Conservation (phyloP, 108 stramenopile species). For the Licmophora abbreviata region DNA sequence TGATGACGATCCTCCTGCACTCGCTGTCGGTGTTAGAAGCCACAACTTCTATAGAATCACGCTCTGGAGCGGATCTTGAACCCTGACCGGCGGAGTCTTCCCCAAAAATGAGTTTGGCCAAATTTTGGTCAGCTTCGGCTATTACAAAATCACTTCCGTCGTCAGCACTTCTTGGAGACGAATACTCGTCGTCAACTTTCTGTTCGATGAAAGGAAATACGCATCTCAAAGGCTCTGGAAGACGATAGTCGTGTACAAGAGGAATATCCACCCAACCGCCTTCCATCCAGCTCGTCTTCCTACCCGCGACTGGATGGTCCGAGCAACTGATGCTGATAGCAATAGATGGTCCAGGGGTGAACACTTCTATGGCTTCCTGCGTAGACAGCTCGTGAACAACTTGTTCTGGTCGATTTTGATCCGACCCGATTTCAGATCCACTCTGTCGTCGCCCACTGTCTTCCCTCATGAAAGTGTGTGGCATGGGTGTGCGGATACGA, state of each 20-base stretch:
- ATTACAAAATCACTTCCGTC: slow-evolving; percentile 57
- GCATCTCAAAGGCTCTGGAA: slow-evolving; percentile 55
- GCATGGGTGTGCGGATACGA: slow-evolving; percentile 72
- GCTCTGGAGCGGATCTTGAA: background rate
- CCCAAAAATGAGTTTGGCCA: slow-evolving; percentile 20
- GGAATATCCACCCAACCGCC: slow-evolving; percentile 72
- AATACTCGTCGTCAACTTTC: slow-evolving; percentile 2
- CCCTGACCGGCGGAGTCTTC: background rate
- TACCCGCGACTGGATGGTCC: slow-evolving; percentile 59
- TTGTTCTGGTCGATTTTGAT: no score
- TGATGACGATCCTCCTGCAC: slow-evolving; percentile 39
- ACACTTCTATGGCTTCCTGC: slow-evolving; percentile 53
- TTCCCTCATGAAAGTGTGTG: slow-evolving; percentile 46
- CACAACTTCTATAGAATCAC: background rate
- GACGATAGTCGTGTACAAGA: slow-evolving; percentile 32
- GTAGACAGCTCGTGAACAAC: slow-evolving; percentile 34
- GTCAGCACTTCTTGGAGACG: slow-evolving; percentile 7
- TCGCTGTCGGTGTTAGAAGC: slow-evolving; percentile 3
- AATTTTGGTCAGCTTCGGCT: slow-evolving; percentile 35
- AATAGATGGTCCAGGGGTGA: slow-evolving; percentile 74
- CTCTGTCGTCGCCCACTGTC: background rate
- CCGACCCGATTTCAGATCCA: background rate
- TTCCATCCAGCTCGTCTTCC: slow-evolving; percentile 67
- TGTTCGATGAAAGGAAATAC: slow-evolving; percentile 45
- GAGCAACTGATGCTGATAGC: slow-evolving; percentile 54